Percentiles rank a stretch among this genome's conserved stretches.
phyloP scores from a whole-genome alignment of 1,284 basidiomycete species.

The Anthracocystis panici-leucophaei region DNA sequence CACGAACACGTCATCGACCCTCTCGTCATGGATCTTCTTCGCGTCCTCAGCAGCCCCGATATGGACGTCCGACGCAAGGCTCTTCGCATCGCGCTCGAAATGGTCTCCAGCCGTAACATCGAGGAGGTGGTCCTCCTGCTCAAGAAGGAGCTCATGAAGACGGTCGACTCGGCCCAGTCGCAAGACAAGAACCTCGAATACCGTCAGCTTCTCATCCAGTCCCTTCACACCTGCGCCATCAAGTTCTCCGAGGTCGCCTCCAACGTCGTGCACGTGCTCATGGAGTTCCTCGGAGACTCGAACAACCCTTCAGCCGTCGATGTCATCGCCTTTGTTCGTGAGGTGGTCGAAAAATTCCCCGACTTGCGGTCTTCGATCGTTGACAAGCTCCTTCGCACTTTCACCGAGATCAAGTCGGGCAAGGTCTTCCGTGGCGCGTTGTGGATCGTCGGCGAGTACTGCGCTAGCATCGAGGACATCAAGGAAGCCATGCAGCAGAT shows the following conservation, averaged over 20 bases:
- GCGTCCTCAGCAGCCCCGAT: slow-evolving; percentile 90
- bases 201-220: slow-evolving; percentile 95
- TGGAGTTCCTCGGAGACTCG: slow-evolving; percentile 98
- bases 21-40: slow-evolving; percentile 94
- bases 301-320: slow-evolving; percentile 95
- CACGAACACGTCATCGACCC: slow-evolving; percentile 92
- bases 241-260: slow-evolving; percentile 98
- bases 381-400: slow-evolving; percentile 85
- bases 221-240: slow-evolving; percentile 95
- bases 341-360: slow-evolving; percentile 99
- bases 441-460: slow-evolving; percentile 98
- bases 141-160: slow-evolving; percentile 96
- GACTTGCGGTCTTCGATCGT: slow-evolving; percentile 85
- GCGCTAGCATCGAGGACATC: slow-evolving; percentile 58
- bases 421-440: slow-evolving; percentile 97
- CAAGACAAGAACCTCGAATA: slow-evolving; percentile 78
- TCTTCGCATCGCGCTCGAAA: slow-evolving; percentile 87
- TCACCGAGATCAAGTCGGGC: slow-evolving; percentile 91
- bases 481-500: slow-evolving; percentile 79
- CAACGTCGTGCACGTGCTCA: slow-evolving; percentile 93
- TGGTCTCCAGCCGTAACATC: slow-evolving; percentile 95
- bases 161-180: slow-evolving; percentile 75
- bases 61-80: slow-evolving; percentile 97
- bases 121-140: slow-evolving; percentile 96
- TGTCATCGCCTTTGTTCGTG: slow-evolving; percentile 94